Percentiles rank a stretch among this genome's conserved stretches.
Conservation (phyloP, 108 stramenopile species). For the Phaeodactylum tricornutum region DNA sequence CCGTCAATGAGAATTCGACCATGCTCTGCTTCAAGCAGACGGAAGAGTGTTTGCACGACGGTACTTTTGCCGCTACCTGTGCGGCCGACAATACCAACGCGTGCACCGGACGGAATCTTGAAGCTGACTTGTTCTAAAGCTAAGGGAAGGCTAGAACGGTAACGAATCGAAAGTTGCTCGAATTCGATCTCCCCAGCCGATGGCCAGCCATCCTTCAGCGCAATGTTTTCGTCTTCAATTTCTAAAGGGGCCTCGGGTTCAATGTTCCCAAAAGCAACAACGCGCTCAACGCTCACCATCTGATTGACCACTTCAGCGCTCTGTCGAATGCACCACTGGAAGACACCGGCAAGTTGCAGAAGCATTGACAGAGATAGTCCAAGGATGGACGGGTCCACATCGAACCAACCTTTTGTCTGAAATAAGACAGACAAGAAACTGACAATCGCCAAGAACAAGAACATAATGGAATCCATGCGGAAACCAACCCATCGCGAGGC, state of each 20-base stretch:
- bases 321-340: slow-evolving; percentile 76
- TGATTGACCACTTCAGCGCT: slow-evolving; percentile 86
- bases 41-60: slow-evolving; percentile 61
- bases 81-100: slow-evolving; percentile 74
- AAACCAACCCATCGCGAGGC: slow-evolving; percentile 85
- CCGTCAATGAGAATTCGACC: slow-evolving; percentile 83
- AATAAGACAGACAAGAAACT: slow-evolving; percentile 72
- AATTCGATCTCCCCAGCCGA: slow-evolving; percentile 50
- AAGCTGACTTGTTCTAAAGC: slow-evolving; percentile 57
- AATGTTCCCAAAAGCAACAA: slow-evolving; percentile 56
- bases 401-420: slow-evolving; percentile 34
- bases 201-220: slow-evolving; percentile 46
- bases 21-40: slow-evolving; percentile 66
- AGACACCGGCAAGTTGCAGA: slow-evolving; percentile 49
- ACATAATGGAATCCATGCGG: slow-evolving; percentile 76
- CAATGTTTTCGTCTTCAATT: slow-evolving; percentile 28
- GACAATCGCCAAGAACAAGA: slow-evolving; percentile 49
- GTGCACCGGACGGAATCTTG: slow-evolving; percentile 48
- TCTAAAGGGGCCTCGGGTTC: slow-evolving; percentile 55
- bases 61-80: slow-evolving; percentile 66
- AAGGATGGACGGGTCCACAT: slow-evolving; percentile 69
- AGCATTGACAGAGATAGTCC: slow-evolving; percentile 65
- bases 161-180: slow-evolving; percentile 54
- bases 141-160: slow-evolving; percentile 62
- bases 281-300: slow-evolving; percentile 87